phyloP scores from a whole-genome alignment of 1,284 basidiomycete genomes.

The Papiliotrema fonsecae region DNA sequence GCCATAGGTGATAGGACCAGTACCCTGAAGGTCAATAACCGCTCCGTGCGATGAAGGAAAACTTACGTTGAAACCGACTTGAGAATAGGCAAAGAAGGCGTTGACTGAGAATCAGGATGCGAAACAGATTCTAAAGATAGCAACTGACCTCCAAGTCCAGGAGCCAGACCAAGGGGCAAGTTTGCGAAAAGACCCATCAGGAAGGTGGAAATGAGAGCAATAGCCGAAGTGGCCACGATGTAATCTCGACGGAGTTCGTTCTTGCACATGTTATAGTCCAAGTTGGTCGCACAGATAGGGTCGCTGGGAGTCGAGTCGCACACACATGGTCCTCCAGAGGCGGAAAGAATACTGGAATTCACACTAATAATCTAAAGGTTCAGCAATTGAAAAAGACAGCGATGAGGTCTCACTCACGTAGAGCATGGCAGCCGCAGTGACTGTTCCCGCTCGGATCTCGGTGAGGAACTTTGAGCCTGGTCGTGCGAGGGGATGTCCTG shows the following conservation, averaged over 20 bases:
- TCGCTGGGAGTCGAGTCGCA: slow-evolving; percentile 53
- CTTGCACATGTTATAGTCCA: slow-evolving; percentile 62
- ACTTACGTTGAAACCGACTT: slow-evolving; percentile 73
- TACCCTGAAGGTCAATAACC: slow-evolving; percentile 19
- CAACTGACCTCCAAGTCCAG: slow-evolving; percentile 58
- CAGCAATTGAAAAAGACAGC: background rate
- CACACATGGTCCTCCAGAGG: slow-evolving; percentile 75
- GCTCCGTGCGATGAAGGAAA: background rate
- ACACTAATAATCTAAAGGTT: slow-evolving; percentile 28
- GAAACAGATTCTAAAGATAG: background rate
- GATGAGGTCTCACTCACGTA: slow-evolving; percentile 24
- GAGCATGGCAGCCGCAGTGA: slow-evolving; percentile 64
- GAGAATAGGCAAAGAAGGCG: slow-evolving; percentile 85
- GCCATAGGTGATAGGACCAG: slow-evolving; percentile 68
- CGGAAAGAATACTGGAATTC: slow-evolving; percentile 60
- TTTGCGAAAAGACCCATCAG: slow-evolving; percentile 82
- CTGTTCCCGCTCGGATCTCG: slow-evolving; percentile 73
- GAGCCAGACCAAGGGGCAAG: slow-evolving; percentile 65
- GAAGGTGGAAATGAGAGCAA: slow-evolving; percentile 67
- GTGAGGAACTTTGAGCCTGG: slow-evolving; percentile 72
- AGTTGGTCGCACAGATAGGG: slow-evolving; percentile 53
- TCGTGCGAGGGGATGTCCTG: slow-evolving; percentile 68
- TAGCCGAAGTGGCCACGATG: slow-evolving; percentile 61
- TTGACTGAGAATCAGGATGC: slow-evolving; percentile 53
- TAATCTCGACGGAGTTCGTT: slow-evolving; percentile 63